Evolutionary conservation across 495 filamentous ascomycete species (phyloP).

Genomic region (Cairneyella variabilis): DNA sequence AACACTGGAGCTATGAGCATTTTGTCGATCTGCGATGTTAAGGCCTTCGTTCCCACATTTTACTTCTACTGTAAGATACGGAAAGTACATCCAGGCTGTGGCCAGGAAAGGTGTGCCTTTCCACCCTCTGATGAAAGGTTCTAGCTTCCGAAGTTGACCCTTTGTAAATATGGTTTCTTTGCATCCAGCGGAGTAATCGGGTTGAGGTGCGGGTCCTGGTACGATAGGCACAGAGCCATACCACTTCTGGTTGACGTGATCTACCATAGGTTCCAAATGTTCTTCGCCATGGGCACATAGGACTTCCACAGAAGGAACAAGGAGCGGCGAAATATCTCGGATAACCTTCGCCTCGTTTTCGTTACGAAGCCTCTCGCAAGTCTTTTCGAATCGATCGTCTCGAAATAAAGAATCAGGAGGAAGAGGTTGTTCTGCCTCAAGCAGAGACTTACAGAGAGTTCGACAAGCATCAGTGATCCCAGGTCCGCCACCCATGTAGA

Average conservation of each 20-base stretch:
- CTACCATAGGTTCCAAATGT: conserved; percentile 31
- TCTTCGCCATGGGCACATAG: conserved; percentile 27
- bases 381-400: conserved; percentile 29
- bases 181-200: conserved; percentile 42
- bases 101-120: conserved; percentile 34
- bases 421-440: conserved; percentile 27
- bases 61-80: conserved; percentile 36
- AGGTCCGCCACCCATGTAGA: conserved; percentile 19
- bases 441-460: conserved; percentile 25
- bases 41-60: conserved; percentile 32
- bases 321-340: conserved; percentile 33
- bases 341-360: conserved; percentile 37
- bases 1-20: conserved; percentile 37
- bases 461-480: conserved; percentile 29
- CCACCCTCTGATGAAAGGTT: conserved; percentile 33
- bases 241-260: conserved; percentile 42
- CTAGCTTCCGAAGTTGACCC: conserved; percentile 36
- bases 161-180: conserved; percentile 35
- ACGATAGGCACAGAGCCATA: conserved; percentile 32
- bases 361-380: conserved; percentile 28
- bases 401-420: conserved; percentile 35
- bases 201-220: conserved; percentile 33
- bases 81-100: conserved; percentile 38
- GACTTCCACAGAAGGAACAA: conserved; percentile 36
- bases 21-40: conserved; percentile 35